Evolutionary conservation across 768 basidiomycete species (phyloP).

Genomic region (Termitomyces eurrhizus): DNA sequence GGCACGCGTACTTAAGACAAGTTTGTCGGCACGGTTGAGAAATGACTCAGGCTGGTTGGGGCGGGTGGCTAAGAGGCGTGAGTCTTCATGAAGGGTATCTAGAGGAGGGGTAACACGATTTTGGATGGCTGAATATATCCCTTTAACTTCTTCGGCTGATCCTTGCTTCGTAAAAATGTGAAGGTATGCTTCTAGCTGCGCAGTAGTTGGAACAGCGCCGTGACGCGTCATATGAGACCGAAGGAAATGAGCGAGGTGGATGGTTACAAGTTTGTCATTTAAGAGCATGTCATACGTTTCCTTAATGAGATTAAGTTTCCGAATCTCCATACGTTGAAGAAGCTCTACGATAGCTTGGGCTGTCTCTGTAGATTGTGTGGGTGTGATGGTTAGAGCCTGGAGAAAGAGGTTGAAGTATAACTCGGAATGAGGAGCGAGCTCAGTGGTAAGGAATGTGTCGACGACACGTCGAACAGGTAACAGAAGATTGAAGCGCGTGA

Average conservation of each 20-base stretch:
- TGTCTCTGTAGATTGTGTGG: constrained; percentile 34
- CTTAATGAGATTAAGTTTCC: constrained; percentile 35
- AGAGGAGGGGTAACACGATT: constrained; percentile 15
- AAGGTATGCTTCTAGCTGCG: constrained; percentile 46
- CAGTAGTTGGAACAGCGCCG: constrained; percentile 32
- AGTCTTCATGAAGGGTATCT: constrained; percentile 1
- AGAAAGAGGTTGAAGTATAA: constrained; percentile 52
- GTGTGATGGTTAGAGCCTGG: constrained; percentile 41
- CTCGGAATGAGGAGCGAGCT: constrained; percentile 21
- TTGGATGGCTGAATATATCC: constrained; percentile 25
- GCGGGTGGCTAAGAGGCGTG: background rate
- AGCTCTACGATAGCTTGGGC: constrained; percentile 37
- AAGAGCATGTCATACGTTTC: constrained; percentile 43
- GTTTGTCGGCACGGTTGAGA: constrained; percentile 35
- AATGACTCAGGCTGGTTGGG: background rate
- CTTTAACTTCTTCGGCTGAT: background rate
- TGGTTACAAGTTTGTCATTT: constrained; percentile 45
- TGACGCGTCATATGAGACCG: constrained; percentile 38
- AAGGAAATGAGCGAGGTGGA: constrained; percentile 46
- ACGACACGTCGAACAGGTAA: constrained; percentile 42
- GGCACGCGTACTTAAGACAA: constrained; percentile 37
- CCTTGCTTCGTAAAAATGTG: constrained; percentile 44
- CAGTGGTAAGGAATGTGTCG: constrained; percentile 34
- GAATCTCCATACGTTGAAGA: constrained; percentile 43
- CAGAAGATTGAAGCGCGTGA: constrained; percentile 47